Conservation (phyloP, 1,284 basidiomycete species). For the Malassezia globosa region DNA sequence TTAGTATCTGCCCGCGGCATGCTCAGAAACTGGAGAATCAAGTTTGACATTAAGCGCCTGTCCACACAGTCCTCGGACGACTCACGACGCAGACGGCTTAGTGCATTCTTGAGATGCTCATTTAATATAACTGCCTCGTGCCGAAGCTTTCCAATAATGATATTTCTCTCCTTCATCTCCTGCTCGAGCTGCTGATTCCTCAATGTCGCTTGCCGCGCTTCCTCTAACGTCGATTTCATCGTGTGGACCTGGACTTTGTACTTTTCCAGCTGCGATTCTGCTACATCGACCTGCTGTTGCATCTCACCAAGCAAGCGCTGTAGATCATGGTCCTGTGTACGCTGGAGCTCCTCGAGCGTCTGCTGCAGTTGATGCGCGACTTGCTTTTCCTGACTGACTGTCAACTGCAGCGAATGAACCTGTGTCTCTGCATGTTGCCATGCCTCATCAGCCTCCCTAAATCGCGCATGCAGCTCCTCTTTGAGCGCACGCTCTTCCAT, state of each 20-base stretch:
- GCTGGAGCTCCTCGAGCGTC: conserved; percentile 86
- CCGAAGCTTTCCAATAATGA: conserved; percentile 17
- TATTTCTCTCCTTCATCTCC: conserved; percentile 84
- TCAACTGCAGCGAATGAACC: conserved; percentile 51
- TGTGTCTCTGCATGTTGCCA: conserved; percentile 45
- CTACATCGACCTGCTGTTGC: conserved; percentile 60
- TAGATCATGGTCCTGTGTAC: conserved; percentile 51
- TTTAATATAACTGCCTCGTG: conserved; percentile 57
- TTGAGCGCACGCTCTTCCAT: conserved; percentile 24
- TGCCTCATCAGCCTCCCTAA: conserved; percentile 51
- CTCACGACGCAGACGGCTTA: conserved; percentile 76
- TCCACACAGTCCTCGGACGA: conserved; percentile 82
- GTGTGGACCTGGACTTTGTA: conserved; percentile 59
- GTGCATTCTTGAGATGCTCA: conserved; percentile 90
- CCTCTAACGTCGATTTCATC: conserved; percentile 54
- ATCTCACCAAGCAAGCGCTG: conserved; percentile 68
- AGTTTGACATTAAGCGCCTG: conserved; percentile 79
- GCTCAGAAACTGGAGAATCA: conserved; percentile 78
- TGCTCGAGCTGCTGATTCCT: conserved; percentile 64
- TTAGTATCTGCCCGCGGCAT: conserved; percentile 84
- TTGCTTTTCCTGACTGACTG: conserved; percentile 61
- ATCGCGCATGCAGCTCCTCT: conserved; percentile 55
- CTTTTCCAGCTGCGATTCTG: conserved; percentile 65
- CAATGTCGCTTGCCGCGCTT: conserved; percentile 58
- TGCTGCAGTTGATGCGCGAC: conserved; percentile 74